phyloP scores from a whole-genome alignment of 306 rosid genomes.

The Hippophae gyantsensis region DNA sequence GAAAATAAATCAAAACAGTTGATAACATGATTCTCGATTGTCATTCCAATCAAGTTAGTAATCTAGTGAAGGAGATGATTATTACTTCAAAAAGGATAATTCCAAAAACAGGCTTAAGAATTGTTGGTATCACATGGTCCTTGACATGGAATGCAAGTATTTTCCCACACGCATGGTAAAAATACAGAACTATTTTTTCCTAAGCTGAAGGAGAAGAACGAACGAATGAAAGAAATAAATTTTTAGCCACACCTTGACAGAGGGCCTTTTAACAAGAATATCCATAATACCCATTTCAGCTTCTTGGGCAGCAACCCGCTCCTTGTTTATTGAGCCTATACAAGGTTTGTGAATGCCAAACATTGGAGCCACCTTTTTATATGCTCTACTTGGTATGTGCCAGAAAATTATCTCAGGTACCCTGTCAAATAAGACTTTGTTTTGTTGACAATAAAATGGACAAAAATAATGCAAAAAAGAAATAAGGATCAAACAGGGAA shows the following conservation, averaged over 20 bases:
- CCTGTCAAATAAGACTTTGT: conserved; percentile 29
- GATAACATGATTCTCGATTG: too few species aligned
- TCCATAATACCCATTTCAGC: conserved; percentile 66
- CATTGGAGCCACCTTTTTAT: conserved; percentile 50
- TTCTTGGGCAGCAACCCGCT: conserved; percentile 67
- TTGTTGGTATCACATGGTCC: too few species aligned
- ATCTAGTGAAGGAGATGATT: too few species aligned
- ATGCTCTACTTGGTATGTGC: conserved; percentile 81
- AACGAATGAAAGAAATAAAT: neutral
- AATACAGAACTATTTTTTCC: neutral
- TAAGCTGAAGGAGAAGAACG: neutral
- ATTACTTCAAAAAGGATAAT: too few species aligned
- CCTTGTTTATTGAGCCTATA: conserved; percentile 71
- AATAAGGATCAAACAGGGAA: too few species aligned
- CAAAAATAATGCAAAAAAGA: neutral
- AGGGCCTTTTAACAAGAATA: conserved; percentile 46
- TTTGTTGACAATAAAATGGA: conserved; percentile 11
- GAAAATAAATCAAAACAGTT: too few species aligned
- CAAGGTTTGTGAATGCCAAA: conserved; percentile 50
- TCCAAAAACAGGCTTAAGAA: too few species aligned
- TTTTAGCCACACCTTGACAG: conserved; percentile 53
- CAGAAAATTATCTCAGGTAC: conserved; percentile 78
- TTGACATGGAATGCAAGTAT: too few species aligned
- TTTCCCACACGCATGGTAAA: too few species aligned
- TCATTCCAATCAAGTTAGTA: too few species aligned